Conservation (phyloP, 1,284 basidiomycete genomes). For the Malassezia yamatoensis region DNA sequence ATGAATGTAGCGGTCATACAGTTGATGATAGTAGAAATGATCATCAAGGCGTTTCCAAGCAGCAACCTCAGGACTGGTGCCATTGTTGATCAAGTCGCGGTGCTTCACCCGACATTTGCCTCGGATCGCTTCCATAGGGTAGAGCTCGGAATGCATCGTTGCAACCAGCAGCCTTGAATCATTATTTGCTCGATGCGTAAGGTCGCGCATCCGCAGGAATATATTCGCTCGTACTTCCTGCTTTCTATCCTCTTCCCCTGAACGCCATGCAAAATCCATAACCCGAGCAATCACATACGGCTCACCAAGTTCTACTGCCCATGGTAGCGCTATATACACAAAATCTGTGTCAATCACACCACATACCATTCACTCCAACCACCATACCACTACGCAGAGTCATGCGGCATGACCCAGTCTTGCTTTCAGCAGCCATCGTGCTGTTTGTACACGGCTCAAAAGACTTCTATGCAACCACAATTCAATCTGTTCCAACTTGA, state of each 20-base stretch:
- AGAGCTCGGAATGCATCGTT: slow-evolving; percentile 87
- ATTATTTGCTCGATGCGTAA: slow-evolving; percentile 68
- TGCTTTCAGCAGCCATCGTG: not conserved
- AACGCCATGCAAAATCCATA: slow-evolving; percentile 80
- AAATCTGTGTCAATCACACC: not conserved
- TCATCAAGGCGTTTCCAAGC: slow-evolving; percentile 93
- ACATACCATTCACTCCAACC: slow-evolving; percentile 39
- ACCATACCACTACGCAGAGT: slow-evolving; percentile 31
- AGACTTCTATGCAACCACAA: too few relatives aligned
- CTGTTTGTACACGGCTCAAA: too few relatives aligned
- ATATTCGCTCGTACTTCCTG: slow-evolving; percentile 67
- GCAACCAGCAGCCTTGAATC: slow-evolving; percentile 82
- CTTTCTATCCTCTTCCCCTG: slow-evolving; percentile 52
- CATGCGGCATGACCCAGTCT: not conserved
- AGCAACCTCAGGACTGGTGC: slow-evolving; percentile 59
- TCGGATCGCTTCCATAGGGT: slow-evolving; percentile 79
- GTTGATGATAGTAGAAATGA: slow-evolving; percentile 83
- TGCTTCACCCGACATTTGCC: slow-evolving; percentile 85
- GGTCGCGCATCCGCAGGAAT: slow-evolving; percentile 84
- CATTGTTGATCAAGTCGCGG: slow-evolving; percentile 68
- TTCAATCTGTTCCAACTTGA: too few relatives aligned
- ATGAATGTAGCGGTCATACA: slow-evolving; percentile 95
- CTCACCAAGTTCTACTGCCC: slow-evolving; percentile 74
- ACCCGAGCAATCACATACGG: slow-evolving; percentile 84
- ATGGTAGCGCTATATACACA: slow-evolving; percentile 73